phyloP scores from a whole-genome alignment of 768 basidiomycete genomes.

The Naganishia onofrii region DNA sequence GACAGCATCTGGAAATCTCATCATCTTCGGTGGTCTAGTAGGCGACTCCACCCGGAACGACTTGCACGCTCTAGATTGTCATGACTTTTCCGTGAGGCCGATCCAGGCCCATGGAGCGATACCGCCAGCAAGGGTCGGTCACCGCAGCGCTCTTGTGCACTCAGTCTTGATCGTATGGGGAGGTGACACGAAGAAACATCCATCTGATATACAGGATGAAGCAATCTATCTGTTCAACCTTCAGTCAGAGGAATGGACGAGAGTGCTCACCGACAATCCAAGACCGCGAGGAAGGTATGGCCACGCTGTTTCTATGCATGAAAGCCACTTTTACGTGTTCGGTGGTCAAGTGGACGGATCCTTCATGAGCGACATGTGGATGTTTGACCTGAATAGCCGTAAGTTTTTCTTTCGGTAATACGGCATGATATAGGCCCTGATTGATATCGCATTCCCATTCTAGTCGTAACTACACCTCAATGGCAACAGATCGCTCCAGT shows the following conservation, averaged over 20 bases:
- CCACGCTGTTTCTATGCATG: conserved; percentile 89
- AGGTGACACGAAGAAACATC: conserved; percentile 81
- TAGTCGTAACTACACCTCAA: conserved; percentile 73
- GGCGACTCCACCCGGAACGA: conserved; percentile 86
- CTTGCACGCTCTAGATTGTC: conserved; percentile 80
- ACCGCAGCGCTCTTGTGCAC: conserved; percentile 91
- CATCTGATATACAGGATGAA: conserved; percentile 79
- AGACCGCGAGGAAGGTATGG: conserved; percentile 88
- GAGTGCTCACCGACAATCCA: conserved; percentile 70
- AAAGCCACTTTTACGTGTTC: conserved; percentile 87
- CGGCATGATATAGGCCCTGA: not conserved
- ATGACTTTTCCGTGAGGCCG: conserved; percentile 73
- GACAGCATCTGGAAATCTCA: conserved; percentile 69
- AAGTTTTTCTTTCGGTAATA: conserved; percentile 50
- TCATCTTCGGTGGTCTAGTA: conserved; percentile 94
- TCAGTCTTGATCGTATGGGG: conserved; percentile 97
- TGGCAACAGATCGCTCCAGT: conserved; percentile 73
- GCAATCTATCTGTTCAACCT: conserved; percentile 90
- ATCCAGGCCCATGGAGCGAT: conserved; percentile 84
- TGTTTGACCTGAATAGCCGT: conserved; percentile 93
- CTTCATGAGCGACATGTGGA: conserved; percentile 92
- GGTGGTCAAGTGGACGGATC: conserved; percentile 94
- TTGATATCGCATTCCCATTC: conserved; percentile 30
- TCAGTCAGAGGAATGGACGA: conserved; percentile 91
- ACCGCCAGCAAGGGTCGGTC: conserved; percentile 88